Evolutionary conservation across 148 eudicot species (phyloP), one percentile per base, ranked within the genome.

Genomic region (Tetragonia tetragonoides): DNA sequence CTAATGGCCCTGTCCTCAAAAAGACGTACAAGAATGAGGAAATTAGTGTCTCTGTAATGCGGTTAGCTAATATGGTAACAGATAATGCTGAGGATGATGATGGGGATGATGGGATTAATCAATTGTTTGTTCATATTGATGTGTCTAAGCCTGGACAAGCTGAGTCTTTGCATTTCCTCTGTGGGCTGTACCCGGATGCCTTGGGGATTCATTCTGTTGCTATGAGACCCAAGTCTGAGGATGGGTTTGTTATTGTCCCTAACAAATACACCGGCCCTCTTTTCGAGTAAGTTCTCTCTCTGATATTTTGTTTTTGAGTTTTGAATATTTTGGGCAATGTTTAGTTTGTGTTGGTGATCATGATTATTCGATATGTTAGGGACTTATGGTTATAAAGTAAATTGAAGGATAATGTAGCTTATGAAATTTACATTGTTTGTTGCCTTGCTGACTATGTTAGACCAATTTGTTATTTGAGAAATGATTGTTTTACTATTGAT

Each of bases 181-280:
- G 97, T 63, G 97, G 97, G 37, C 78, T 95, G 84, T 95, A 92
- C 70, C 99, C 97, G 3, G 98, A 95, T 86, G 98, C 98, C 8
- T 69, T 92, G 75, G 98, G 97, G 57, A 90, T 95, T 78, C 97
- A 95, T 47, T 95, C 98, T 24, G 90, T 95, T 81, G 83, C 97
- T n/a, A 73, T 91, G 85, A 89, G 94, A 68, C 90, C 92, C 10
- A 91, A 87, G 83, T 70, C 75, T 15, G 89, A 88, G 59, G 76
- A 86, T 64, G 89, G 86, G 28, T 77, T 87, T 64, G 77, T 83
- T 70, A 82, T 77, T 51, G 79, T 61, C 75, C 87, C 88, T 54
- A 82, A 84, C 51, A 82, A 84, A 64, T 95, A 87, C 82, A 78
- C 65, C 11, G 99, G 94, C n/a, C 99, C 96, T 20, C 74, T 66